A percentile compares a stretch with the other conserved stretches of the same genome.
Conservation (phyloP, 768 basidiomycete species). For the Trametes maxima region DNA sequence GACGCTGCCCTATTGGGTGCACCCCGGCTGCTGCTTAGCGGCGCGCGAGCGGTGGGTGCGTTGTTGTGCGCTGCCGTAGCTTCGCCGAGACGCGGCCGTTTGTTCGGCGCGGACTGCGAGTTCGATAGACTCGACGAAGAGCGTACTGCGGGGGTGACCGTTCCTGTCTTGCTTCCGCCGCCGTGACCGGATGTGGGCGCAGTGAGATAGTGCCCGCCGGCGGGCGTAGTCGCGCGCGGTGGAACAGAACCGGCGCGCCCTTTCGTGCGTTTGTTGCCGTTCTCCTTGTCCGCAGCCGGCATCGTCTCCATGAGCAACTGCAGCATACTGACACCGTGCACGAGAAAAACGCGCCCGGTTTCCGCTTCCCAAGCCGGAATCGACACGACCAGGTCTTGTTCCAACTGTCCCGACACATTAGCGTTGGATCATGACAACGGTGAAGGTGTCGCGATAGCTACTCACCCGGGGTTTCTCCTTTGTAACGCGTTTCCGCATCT, state of each 20-base stretch:
- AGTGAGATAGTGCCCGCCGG: conserved; percentile 36
- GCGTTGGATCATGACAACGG: background rate
- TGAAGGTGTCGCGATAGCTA: conserved; percentile 10
- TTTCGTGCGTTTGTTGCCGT: conserved; percentile 39
- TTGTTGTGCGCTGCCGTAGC: conserved; percentile 27
- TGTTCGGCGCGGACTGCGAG: conserved; percentile 57
- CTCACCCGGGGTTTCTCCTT: conserved; percentile 92
- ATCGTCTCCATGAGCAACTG: conserved; percentile 76
- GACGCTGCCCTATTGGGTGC: conserved; percentile 39
- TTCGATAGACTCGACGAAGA: conserved; percentile 47
- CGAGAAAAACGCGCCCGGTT: conserved; percentile 73
- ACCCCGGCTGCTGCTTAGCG: conserved; percentile 38
- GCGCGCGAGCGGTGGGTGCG: conserved; percentile 8
- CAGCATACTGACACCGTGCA: conserved; percentile 82
- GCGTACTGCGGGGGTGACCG: conserved; percentile 66
- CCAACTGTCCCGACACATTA: conserved; percentile 56
- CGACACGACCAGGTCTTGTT: conserved; percentile 77
- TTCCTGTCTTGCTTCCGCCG: conserved; percentile 37
- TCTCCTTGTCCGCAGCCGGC: conserved; percentile 75
- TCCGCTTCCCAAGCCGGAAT: conserved; percentile 89
- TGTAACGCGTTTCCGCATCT: conserved; percentile 92
- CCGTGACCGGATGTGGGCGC: conserved; percentile 33
- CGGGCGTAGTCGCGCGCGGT: conserved; percentile 62
- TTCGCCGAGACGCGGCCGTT: conserved; percentile 61
- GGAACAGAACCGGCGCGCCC: conserved; percentile 59